Percentiles rank a stretch among this genome's conserved stretches.
Evolutionary conservation across 2,329 filamentous ascomycete genomes (phyloP).

Genomic region (Mariannaea elegans): DNA sequence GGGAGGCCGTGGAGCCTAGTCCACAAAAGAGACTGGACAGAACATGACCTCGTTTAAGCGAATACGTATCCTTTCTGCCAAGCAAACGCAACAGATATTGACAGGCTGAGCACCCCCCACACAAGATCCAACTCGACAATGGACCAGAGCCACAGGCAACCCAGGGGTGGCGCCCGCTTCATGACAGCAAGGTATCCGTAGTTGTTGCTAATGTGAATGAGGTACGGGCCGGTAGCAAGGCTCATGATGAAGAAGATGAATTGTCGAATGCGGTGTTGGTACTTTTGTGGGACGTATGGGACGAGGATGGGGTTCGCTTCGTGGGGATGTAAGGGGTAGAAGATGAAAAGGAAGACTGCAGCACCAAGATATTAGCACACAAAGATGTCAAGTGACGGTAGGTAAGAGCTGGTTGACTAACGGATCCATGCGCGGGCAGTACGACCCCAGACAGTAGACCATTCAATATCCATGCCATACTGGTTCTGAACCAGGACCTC

Average conservation of each 20-base stretch:
- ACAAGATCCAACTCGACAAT: slow-evolving; percentile 84
- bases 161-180: slow-evolving; percentile 89
- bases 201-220: slow-evolving; percentile 83
- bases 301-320: slow-evolving; percentile 57
- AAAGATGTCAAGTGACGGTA: neutral
- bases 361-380: neutral
- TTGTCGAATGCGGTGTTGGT: slow-evolving; percentile 62
- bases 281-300: slow-evolving; percentile 57
- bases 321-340: slow-evolving; percentile 67
- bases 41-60: slow-evolving; percentile 22
- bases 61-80: slow-evolving; percentile 61
- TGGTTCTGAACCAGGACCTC: slow-evolving; percentile 83
- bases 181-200: slow-evolving; percentile 87
- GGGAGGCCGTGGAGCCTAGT: slow-evolving; percentile 6
- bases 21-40: neutral
- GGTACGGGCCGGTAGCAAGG: slow-evolving; percentile 74
- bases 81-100: slow-evolving; percentile 55
- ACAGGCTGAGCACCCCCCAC: slow-evolving; percentile 67
- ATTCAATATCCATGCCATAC: slow-evolving; percentile 74
- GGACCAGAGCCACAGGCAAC: slow-evolving; percentile 92
- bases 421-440: slow-evolving; percentile 62
- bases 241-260: slow-evolving; percentile 71
- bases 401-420: slow-evolving; percentile 44
- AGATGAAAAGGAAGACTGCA: slow-evolving; percentile 62
- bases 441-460: slow-evolving; percentile 62